These are phyloP conservation scores for Pseudocercospora fuligena DNA, from an alignment of 2,329 filamentous ascomycete species.

Conservation along the genomic window DNA sequence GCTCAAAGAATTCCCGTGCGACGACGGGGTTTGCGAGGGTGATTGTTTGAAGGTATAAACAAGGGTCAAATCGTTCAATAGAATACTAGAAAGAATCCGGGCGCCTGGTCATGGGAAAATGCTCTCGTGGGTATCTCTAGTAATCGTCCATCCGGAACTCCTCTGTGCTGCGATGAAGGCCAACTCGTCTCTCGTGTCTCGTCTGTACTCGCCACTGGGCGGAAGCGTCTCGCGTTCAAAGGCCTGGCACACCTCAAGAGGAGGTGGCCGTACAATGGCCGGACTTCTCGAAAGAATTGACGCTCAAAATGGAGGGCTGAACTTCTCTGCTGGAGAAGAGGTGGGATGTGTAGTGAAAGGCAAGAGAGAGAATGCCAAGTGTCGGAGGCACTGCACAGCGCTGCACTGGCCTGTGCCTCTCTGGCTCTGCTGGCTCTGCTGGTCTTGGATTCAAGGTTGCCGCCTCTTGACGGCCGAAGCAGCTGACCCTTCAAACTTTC, in stretches of 20 bases:
- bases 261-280: slow-evolving; percentile 11
- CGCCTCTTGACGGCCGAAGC: too few relatives aligned
- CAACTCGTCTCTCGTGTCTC: too few relatives aligned
- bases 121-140: slow-evolving; percentile 27
- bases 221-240: slow-evolving; percentile 11
- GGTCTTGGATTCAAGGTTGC: too few relatives aligned
- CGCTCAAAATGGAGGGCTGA: slow-evolving; percentile 2
- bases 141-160: slow-evolving; percentile 30
- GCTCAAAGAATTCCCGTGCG: neutral
- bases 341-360: neutral
- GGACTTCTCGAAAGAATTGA: neutral
- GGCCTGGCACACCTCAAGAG: slow-evolving; percentile 15
- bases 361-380: neutral
- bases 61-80: neutral
- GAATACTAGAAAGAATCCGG: slow-evolving; percentile 16
- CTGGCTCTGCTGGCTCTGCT: too few relatives aligned
- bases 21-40: slow-evolving; percentile 18
- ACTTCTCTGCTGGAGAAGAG: slow-evolving; percentile 1
- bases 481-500: too few relatives aligned
- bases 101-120: slow-evolving; percentile 5
- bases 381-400: neutral
- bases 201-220: slow-evolving; percentile 13
- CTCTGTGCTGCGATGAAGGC: slow-evolving; percentile 6
- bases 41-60: slow-evolving; percentile 12
- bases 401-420: neutral